These are phyloP conservation scores for Posidonia oceanica DNA, from an alignment of 116 monocot genomes.

Conservation along the genomic window DNA sequence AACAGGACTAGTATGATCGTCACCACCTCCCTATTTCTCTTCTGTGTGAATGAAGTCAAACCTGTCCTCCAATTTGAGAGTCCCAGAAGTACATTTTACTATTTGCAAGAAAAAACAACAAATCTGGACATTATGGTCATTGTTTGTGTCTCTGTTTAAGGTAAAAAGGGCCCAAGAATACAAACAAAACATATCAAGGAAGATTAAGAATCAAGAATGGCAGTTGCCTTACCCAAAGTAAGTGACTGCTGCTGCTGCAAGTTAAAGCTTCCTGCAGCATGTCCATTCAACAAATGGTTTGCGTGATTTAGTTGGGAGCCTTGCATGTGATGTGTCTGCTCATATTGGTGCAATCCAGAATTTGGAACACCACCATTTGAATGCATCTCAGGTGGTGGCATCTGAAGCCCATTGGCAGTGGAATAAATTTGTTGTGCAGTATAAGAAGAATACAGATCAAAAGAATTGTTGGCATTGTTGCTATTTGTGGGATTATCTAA, in stretches of 20 bases:
- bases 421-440: conserved; percentile 20
- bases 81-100: no score
- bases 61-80: no score
- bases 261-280: conserved; percentile 11
- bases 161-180: not conserved
- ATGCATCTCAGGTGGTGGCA: conserved; percentile 6
- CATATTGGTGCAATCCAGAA: conserved; percentile 22
- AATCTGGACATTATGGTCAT: no score
- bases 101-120: no score
- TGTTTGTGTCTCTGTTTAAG: no score
- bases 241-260: conserved; percentile 25
- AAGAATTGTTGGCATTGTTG: conserved; percentile 12
- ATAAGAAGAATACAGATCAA: conserved; percentile 20
- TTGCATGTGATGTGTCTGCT: conserved; percentile 23
- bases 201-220: not conserved
- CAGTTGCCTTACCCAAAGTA: conserved; percentile 5
- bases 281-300: conserved; percentile 46
- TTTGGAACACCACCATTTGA: conserved; percentile 30
- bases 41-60: no score
- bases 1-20: no score
- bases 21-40: no score
- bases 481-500: conserved; percentile 41
- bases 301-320: conserved; percentile 25
- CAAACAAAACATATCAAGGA: not conserved
- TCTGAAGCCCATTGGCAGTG: conserved; percentile 13